A percentile compares a stretch with the other conserved stretches of the same genome.
Evolutionary conservation across 371 early-diverging fungal genomes (phyloP).

Genomic region (Smittium culicis): DNA sequence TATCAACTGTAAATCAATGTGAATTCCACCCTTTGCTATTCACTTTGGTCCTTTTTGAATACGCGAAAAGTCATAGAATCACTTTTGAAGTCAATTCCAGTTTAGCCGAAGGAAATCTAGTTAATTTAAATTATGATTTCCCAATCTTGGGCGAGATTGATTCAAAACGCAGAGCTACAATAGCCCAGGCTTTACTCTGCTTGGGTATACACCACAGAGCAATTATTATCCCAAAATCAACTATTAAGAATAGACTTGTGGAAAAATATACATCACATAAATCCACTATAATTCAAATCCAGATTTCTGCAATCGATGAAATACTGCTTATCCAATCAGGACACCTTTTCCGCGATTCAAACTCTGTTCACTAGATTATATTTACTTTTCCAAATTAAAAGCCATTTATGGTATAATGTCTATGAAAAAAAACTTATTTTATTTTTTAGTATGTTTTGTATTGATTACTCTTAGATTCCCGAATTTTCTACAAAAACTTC

Average conservation of each 20-base stretch:
- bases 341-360: too few species aligned
- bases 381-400: too few species aligned
- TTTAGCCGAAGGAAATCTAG: conserved; percentile 64
- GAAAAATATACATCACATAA: background rate
- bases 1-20: conserved; percentile 54
- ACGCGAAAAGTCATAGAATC: conserved; percentile 41
- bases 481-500: too few species aligned
- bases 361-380: too few species aligned
- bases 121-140: conserved; percentile 25
- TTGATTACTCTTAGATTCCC: too few species aligned
- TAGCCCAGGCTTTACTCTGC: background rate
- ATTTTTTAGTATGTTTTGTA: too few species aligned
- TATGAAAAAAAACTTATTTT: too few species aligned
- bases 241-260: background rate
- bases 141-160: conserved; percentile 9
- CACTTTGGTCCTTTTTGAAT: conserved; percentile 37
- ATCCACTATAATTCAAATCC: background rate
- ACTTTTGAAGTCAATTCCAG: conserved; percentile 78
- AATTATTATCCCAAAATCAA: conserved; percentile 1
- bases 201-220: background rate
- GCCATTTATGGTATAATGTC: too few species aligned
- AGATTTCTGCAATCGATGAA: too few species aligned
- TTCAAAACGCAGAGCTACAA: background rate
- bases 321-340: too few species aligned
- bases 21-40: conserved; percentile 54